phyloP scores from a whole-genome alignment of 495 filamentous ascomycete genomes.

The Tuber borchii region DNA sequence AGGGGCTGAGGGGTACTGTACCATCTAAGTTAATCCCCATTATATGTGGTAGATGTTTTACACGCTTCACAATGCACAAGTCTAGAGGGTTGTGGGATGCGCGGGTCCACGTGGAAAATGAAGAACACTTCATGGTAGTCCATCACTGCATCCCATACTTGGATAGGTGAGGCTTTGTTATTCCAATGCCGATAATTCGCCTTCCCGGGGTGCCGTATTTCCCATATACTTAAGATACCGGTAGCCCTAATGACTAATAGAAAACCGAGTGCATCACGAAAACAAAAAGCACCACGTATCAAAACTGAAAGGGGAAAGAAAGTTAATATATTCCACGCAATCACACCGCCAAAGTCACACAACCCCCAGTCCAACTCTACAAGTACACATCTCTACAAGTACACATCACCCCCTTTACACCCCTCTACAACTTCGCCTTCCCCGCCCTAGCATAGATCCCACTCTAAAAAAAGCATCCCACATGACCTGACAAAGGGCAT shows the following conservation, averaged over 20 bases:
- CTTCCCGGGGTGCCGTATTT: neutral
- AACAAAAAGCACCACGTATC: neutral
- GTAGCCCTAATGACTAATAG: neutral
- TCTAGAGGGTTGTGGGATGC: neutral
- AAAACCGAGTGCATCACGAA: neutral
- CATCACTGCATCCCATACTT: neutral
- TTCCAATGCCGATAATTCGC: neutral
- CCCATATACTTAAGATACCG: neutral
- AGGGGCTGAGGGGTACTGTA: neutral
- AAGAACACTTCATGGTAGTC: neutral
- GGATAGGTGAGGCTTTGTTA: neutral
- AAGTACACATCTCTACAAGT: conserved; percentile 6
- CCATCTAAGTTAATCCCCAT: too few species aligned
- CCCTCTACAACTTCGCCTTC: conserved; percentile 70
- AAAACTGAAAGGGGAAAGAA: neutral
- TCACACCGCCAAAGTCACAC: neutral
- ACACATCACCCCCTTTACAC: neutral
- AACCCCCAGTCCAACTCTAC: neutral
- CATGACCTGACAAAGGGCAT: too few species aligned
- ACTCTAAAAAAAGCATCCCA: too few species aligned
- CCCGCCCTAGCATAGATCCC: conserved; percentile 65
- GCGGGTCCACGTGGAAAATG: neutral
- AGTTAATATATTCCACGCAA: neutral
- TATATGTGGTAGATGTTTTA: neutral
- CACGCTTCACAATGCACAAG: neutral